A percentile compares a stretch with the other conserved stretches of the same genome.
Evolutionary conservation across 805 yeast genomes (phyloP).

Genomic region (Ogataea glucozyma): DNA sequence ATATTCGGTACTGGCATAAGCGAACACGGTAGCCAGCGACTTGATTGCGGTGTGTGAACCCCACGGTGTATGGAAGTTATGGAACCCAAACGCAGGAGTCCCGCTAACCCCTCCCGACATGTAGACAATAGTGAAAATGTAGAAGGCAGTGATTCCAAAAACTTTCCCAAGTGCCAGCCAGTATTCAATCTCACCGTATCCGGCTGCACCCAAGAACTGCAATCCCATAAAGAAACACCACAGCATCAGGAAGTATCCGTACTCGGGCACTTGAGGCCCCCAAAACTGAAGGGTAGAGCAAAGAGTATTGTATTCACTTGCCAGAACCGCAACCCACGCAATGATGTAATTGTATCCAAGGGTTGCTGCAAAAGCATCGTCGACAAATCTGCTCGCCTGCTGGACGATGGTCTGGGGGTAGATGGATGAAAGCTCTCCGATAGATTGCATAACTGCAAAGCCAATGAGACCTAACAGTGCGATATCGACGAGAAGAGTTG

Average conservation of each 20-base stretch:
- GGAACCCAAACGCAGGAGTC: constrained; percentile 24
- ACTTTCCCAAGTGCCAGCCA: constrained; percentile 52
- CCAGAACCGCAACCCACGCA: constrained; percentile 53
- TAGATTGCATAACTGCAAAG: constrained; percentile 49
- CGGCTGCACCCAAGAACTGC: constrained; percentile 51
- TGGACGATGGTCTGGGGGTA: constrained; percentile 37
- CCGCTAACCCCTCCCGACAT: constrained; percentile 39
- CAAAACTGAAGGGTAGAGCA: constrained; percentile 50
- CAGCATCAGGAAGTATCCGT: constrained; percentile 53
- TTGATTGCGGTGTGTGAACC: constrained; percentile 15
- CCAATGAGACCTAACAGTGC: constrained; percentile 50
- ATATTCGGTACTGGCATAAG: constrained; percentile 27
- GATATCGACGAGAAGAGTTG: constrained; percentile 47
- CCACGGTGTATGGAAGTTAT: constrained; percentile 14
- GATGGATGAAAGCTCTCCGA: constrained; percentile 52
- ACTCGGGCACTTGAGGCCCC: constrained; percentile 54
- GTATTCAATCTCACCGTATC: constrained; percentile 58
- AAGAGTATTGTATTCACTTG: constrained; percentile 53
- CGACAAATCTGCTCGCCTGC: constrained; percentile 49
- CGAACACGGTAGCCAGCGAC: constrained; percentile 29
- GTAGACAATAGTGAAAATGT: constrained; percentile 41
- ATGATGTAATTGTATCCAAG: constrained; percentile 51
- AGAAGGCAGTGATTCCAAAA: constrained; percentile 37
- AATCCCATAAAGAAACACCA: constrained; percentile 51
- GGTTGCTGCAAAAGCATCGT: constrained; percentile 53